Base-by-base conservation (phyloP, 2,329 filamentous ascomycete genomes). In the Trichoderma sp. region DNA sequence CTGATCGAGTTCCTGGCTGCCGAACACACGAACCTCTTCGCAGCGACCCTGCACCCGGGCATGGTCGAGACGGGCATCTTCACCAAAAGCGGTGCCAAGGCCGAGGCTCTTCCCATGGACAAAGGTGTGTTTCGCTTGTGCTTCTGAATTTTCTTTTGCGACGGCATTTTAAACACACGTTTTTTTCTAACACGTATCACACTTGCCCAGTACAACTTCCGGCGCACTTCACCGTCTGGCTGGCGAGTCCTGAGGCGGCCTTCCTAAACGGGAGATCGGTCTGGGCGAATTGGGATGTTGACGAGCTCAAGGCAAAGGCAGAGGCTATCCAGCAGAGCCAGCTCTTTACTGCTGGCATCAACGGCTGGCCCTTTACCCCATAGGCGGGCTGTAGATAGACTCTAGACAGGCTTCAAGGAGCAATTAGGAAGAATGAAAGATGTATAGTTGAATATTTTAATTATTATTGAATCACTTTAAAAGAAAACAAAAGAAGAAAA, bases 281-380 rank as follows among this genome's bases (percentile, higher is more conserved):
- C 0, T 87, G 84, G 82, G 80, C 82, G 17, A 84, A 84, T 32
- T 88, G 85, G 85, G 86, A 88, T 76, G 81, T 86, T 1, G 80
- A 84, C 57, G 85, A 87, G 74, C 79, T 88, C 47, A 83, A 83
- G 75, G 77, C 78, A 1, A 76, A 71, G 53, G 32, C 55, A 3
- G 63, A 66, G 12, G n/a, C 53, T 17, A 67, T 71, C 20, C 55
- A 66, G 36, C 62, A 71, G 55, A 50, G 62, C 20, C 69, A 71
- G 26, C 34, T 67, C 20, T 71, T 20, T 3, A 71, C 69, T 15
- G 59, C 47, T 20, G 62, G 69, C 13, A 71, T 67, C 36, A 67
- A 71, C 43, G 62, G 69, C 30, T 71, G 69, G 69, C 69, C 69
- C 1, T 71, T 66, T 39, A n/a, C 50, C 23, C 47, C 68, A 43